Conservation (phyloP, 2,329 filamentous ascomycete species). For the Fusarium penzigii region DNA sequence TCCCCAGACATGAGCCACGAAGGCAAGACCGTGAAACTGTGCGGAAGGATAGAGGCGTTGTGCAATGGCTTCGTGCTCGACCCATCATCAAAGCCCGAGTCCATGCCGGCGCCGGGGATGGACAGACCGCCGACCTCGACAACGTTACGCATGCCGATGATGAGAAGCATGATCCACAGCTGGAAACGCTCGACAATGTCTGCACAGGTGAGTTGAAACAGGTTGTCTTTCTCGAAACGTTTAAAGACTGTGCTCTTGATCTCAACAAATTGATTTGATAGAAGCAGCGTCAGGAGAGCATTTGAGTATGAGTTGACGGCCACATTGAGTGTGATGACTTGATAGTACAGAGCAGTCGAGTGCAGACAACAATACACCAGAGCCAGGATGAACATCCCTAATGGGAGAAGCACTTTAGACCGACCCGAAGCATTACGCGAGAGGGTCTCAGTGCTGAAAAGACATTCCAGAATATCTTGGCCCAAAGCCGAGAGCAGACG, state of each 20-base stretch:
- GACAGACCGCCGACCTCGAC: slow-evolving; percentile 91
- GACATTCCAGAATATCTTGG: slow-evolving; percentile 93
- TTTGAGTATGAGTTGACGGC: slow-evolving; percentile 99
- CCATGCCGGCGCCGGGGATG: slow-evolving; percentile 54
- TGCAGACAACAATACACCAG: slow-evolving; percentile 87
- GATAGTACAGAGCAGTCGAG: slow-evolving; percentile 87
- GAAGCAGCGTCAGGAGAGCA: slow-evolving; percentile 83
- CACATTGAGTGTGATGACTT: slow-evolving; percentile 96
- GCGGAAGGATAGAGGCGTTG: slow-evolving; percentile 76
- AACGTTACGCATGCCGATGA: slow-evolving; percentile 94
- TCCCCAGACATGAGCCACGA: slow-evolving; percentile 77
- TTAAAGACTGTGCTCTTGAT: slow-evolving; percentile 99
- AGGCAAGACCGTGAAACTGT: slow-evolving; percentile 87
- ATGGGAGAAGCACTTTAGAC: slow-evolving; percentile 84
- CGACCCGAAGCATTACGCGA: slow-evolving; percentile 85
- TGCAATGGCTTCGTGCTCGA: slow-evolving; percentile 61
- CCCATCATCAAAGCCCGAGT: slow-evolving; percentile 46
- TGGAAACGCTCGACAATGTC: slow-evolving; percentile 98
- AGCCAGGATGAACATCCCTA: slow-evolving; percentile 88
- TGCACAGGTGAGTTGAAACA: slow-evolving; percentile 94
- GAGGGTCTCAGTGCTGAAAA: slow-evolving; percentile 90
- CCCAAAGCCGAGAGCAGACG: slow-evolving; percentile 87
- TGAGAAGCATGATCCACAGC: slow-evolving; percentile 94
- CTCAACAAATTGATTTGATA: slow-evolving; percentile 98
- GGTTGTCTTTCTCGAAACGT: slow-evolving; percentile 95